Conservation (phyloP, 306 rosid species). For the Astragalus glycyphyllos region DNA sequence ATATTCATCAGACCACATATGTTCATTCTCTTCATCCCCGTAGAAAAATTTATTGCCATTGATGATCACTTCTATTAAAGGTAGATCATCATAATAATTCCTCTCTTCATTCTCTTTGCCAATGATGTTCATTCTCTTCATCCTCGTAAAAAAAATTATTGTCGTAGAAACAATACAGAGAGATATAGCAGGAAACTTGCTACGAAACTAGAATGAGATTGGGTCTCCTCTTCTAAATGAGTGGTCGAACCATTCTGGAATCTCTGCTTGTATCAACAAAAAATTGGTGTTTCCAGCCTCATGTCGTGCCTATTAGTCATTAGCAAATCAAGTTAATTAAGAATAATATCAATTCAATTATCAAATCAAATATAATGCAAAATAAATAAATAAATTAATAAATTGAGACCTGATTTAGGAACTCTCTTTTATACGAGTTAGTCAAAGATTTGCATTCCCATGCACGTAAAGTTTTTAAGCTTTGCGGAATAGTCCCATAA, state of each 20-base stretch:
- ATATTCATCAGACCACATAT: too few relatives aligned
- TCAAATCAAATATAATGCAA: neutral
- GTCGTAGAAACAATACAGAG: neutral
- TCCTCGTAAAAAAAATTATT: too few relatives aligned
- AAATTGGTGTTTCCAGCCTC: neutral
- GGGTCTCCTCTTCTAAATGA: neutral
- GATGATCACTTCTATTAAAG: neutral
- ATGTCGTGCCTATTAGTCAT: neutral
- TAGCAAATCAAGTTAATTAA: neutral
- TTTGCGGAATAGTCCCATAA: too few relatives aligned
- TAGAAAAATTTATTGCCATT: neutral
- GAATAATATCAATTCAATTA: neutral
- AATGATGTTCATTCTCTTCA: too few relatives aligned
- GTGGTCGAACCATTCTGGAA: too few relatives aligned
- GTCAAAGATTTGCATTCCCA: constrained; percentile 18
- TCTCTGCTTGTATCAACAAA: neutral
- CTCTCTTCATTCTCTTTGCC: too few relatives aligned
- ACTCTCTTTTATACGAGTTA: neutral
- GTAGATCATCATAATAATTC: too few relatives aligned
- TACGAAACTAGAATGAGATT: neutral
- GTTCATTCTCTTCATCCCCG: neutral
- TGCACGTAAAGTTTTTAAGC: too few relatives aligned
- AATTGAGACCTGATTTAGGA: neutral
- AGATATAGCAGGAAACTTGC: neutral
- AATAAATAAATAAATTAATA: neutral